These are phyloP conservation scores for Chlorociboria aeruginascens DNA, from an alignment of 495 filamentous ascomycete species.

Conservation along the genomic window DNA sequence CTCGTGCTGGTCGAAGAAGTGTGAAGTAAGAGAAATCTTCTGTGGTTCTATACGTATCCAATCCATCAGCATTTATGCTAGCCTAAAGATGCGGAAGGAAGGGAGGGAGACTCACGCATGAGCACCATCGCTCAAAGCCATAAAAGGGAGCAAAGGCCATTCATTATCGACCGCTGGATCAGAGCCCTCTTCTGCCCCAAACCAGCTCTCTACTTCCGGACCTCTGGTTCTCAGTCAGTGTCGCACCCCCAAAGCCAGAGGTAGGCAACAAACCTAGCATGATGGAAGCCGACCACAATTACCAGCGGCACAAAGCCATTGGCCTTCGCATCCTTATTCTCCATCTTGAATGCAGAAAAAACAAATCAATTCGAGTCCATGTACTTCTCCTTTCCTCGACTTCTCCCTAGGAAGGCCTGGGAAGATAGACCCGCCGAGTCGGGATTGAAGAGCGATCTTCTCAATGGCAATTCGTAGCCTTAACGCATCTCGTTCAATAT, in stretches of 20 bases:
- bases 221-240: constrained; percentile 41
- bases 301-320: constrained; percentile 51
- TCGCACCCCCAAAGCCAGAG: constrained; percentile 1
- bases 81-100: background rate
- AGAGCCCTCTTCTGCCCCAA: constrained; percentile 62
- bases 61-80: background rate
- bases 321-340: background rate
- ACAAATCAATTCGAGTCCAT: background rate
- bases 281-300: constrained; percentile 92
- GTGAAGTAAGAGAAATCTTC: constrained; percentile 99
- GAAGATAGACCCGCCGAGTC: background rate
- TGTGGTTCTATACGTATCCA: constrained; percentile 40
- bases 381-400: constrained; percentile 4
- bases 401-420: background rate
- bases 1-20: constrained; percentile 55
- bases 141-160: constrained; percentile 88
- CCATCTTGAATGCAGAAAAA: constrained; percentile 3
- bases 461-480: too few species aligned
- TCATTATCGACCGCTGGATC: constrained; percentile 82
- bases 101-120: constrained; percentile 56
- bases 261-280: constrained; percentile 52
- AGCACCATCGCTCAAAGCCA: constrained; percentile 94
- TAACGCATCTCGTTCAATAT: too few species aligned
- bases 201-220: constrained; percentile 87
- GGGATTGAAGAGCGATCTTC: too few species aligned